Conservation (phyloP, 2,329 filamentous ascomycete genomes). For the Incumbomyces lentus region DNA sequence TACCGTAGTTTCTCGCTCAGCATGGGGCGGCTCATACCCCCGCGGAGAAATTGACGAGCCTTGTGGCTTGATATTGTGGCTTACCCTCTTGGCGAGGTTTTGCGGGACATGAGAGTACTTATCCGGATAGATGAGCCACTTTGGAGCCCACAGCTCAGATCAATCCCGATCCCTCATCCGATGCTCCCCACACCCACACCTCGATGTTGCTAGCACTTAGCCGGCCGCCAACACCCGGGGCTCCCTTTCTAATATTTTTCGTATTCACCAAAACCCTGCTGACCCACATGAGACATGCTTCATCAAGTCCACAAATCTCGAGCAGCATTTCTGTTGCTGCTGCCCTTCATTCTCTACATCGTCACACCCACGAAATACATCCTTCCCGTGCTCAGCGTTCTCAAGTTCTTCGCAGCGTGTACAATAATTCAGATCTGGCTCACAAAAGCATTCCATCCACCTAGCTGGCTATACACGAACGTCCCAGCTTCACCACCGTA, state of each 20-base stretch:
- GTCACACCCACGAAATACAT: neutral
- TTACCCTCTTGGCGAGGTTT: too few species aligned
- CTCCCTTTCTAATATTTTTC: too few species aligned
- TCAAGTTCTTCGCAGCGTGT: neutral
- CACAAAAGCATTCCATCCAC: conserved; percentile 1
- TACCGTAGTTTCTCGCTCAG: too few species aligned
- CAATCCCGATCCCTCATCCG: conserved; percentile 7
- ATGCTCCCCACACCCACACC: neutral
- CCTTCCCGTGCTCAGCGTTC: neutral
- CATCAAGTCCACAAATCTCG: neutral
- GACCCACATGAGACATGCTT: neutral
- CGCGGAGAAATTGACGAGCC: too few species aligned
- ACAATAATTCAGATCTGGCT: neutral
- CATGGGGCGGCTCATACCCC: too few species aligned
- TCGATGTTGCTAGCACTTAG: neutral
- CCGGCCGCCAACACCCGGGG: neutral
- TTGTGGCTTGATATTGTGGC: too few species aligned
- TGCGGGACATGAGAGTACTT: too few species aligned
- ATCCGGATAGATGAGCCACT: too few species aligned
- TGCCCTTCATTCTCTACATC: neutral
- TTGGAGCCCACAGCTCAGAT: too few species aligned
- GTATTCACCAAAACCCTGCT: too few species aligned
- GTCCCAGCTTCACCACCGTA: neutral
- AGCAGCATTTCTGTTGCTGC: neutral
- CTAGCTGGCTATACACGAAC: conserved; percentile 1